Evolutionary conservation across 1,139 yeast genomes (phyloP), one percentile per base, ranked within the genome.

Genomic region (Yamadazyma aaseri): DNA sequence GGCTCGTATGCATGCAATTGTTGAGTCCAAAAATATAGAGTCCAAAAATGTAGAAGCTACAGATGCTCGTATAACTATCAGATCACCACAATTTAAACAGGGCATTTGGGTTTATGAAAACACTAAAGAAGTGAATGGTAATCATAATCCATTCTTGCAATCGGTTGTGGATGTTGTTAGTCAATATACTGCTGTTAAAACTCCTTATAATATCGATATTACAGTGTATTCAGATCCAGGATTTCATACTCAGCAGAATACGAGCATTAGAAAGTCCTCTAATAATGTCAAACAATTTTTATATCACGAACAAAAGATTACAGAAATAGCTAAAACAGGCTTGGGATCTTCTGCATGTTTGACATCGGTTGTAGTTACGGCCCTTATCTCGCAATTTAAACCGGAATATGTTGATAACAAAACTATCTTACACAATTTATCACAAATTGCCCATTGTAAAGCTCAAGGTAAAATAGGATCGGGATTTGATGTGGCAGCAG

Each of bases 381-480:
- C 92, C 0, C 53, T 92, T 29, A 55, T 81, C 14, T 69, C 84
- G 4, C 60, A 60, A 35, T 73, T 74, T 46, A 49, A 52, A 5
- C 51, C 58, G 1, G 52, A 52, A 2, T 26, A 33, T 6, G 32
- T 42, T 2, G 35, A 39, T 3, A 23, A 38, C 3, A 31, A 30
- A 16, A 63, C 71, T 37, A 41, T 67, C 4, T 65, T 92, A 18
- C 97, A 92, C 56, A 90, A 87, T 48, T 61, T 87, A 21, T 78
- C 97, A 0, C 98, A 92, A 53, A 65, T 86, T 9, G 85, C 96
- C 1, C 98, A 92, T 56, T 90, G 97, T 56, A 74, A 76, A 36
- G 97, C 98, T 2, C 98, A 92, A 55, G 86, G 86, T 28, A 94
- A 94, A 56, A 81, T 92, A 17, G 98, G 98, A 0, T 86, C 96